A percentile compares a stretch with the other conserved stretches of the same genome.
Evolutionary conservation across 306 rosid genomes (phyloP).

Genomic region (Calophaca sinica): DNA sequence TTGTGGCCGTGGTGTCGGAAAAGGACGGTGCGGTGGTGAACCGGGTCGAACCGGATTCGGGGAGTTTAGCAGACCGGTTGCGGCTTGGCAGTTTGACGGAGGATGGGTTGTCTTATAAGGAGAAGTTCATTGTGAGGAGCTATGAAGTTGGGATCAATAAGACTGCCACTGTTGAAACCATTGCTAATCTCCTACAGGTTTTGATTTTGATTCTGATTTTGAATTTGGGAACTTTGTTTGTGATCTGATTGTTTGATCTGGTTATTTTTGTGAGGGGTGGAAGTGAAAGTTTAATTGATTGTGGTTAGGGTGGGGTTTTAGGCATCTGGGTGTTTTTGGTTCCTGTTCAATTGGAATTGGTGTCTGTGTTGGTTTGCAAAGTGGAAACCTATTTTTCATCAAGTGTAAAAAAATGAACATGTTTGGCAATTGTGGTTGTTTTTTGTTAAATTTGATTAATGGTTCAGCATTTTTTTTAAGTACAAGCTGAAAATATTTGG

Average conservation of each 20-base stretch:
- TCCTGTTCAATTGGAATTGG: constrained; percentile 10
- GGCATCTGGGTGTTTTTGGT: neutral
- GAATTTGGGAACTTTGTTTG: neutral
- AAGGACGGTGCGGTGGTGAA: constrained; percentile 50
- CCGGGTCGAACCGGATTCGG: constrained; percentile 52
- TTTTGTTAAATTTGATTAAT: neutral
- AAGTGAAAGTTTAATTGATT: neutral
- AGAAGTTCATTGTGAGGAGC: constrained; percentile 89
- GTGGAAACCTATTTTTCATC: neutral
- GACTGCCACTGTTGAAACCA: constrained; percentile 96
- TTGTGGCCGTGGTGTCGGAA: constrained; percentile 56
- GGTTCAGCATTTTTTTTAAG: neutral
- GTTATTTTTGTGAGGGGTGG: neutral
- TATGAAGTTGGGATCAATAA: constrained; percentile 97
- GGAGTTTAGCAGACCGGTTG: constrained; percentile 72
- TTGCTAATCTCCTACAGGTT: constrained; percentile 97
- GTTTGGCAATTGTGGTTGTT: constrained; percentile 7
- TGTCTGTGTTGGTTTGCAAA: constrained; percentile 7
- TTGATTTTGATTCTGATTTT: neutral
- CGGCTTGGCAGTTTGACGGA: constrained; percentile 85
- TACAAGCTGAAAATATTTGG: neutral
- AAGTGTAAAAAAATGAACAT: neutral
- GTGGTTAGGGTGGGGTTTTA: constrained; percentile 1
- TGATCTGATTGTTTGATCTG: constrained; percentile 15
- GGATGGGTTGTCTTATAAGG: constrained; percentile 83